Percentiles rank a stretch among this genome's conserved stretches.
phyloP scores from a whole-genome alignment of 2,329 filamentous ascomycete species.

The Cordyceps tenuipes region DNA sequence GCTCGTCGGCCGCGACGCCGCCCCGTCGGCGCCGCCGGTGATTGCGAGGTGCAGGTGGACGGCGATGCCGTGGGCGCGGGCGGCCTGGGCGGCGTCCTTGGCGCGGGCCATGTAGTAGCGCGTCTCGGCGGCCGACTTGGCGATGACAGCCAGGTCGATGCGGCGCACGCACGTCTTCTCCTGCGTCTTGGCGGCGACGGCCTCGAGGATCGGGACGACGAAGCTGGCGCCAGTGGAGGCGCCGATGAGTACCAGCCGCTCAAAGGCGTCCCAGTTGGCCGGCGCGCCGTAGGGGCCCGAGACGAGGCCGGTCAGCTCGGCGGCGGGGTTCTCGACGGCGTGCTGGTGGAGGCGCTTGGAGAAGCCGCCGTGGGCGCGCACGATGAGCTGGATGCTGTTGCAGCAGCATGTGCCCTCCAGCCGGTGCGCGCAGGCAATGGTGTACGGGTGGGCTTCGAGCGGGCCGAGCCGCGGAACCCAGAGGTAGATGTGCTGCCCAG shows the following conservation, averaged over 20 bases:
- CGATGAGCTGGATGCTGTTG: constrained; percentile 51
- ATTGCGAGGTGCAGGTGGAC: constrained; percentile 46
- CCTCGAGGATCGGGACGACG: constrained; percentile 51
- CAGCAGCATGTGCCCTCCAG: constrained; percentile 44
- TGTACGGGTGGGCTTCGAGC: constrained; percentile 53
- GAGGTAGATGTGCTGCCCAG: constrained; percentile 53
- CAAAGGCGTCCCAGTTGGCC: constrained; percentile 49
- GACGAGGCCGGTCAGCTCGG: constrained; percentile 34
- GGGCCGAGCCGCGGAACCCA: constrained; percentile 48
- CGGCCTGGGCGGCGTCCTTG: constrained; percentile 35
- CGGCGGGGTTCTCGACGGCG: constrained; percentile 30
- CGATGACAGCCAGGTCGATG: constrained; percentile 45
- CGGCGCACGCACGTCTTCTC: constrained; percentile 39
- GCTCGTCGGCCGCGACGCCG: not conserved
- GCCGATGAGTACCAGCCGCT: constrained; percentile 51
- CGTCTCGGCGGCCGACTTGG: constrained; percentile 44
- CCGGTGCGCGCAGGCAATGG: constrained; percentile 48
- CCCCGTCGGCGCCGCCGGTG: constrained; percentile 26
- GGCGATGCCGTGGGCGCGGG: constrained; percentile 36
- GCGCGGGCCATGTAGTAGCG: constrained; percentile 45
- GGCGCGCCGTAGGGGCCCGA: constrained; percentile 49
- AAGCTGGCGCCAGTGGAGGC: constrained; percentile 57
- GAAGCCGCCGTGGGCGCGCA: constrained; percentile 49
- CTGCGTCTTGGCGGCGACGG: constrained; percentile 34
- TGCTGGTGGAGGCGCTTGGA: constrained; percentile 43